Percentiles rank a stretch among this genome's conserved stretches.
Conservation (phyloP, 768 basidiomycete species). For the Russula foetens region DNA sequence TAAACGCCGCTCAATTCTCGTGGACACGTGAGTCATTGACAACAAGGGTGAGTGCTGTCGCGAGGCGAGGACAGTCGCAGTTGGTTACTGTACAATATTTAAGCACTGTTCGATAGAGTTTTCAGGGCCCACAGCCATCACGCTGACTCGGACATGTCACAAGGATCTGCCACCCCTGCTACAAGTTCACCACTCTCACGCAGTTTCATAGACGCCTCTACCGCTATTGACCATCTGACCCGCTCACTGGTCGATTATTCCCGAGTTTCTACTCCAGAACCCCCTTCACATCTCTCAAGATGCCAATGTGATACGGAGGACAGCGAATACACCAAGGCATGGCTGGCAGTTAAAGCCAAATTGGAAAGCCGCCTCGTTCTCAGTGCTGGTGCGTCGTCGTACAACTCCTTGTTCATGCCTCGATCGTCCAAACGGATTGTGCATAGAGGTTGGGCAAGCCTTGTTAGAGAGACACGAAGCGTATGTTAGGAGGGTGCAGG, state of each 20-base stretch:
- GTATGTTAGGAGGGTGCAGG: slow-evolving; percentile 68
- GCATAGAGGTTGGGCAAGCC: slow-evolving; percentile 81
- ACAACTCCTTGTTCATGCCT: neutral
- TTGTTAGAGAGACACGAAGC: slow-evolving; percentile 81
- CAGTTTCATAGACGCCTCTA: slow-evolving; percentile 27
- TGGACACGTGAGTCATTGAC: slow-evolving; percentile 3
- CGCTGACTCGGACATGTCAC: slow-evolving; percentile 3
- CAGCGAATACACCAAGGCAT: slow-evolving; percentile 56
- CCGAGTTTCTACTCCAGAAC: slow-evolving; percentile 66
- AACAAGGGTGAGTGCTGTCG: too few species aligned
- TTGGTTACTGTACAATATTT: too few species aligned
- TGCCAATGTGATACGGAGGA: slow-evolving; percentile 64
- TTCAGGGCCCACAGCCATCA: neutral
- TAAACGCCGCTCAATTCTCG: neutral
- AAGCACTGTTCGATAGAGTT: too few species aligned
- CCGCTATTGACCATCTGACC: slow-evolving; percentile 74
- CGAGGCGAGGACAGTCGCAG: too few species aligned
- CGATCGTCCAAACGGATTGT: neutral
- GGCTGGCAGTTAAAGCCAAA: slow-evolving; percentile 56
- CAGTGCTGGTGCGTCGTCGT: slow-evolving; percentile 71
- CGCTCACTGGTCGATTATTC: slow-evolving; percentile 65
- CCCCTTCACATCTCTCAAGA: slow-evolving; percentile 32
- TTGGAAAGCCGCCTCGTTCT: slow-evolving; percentile 72
- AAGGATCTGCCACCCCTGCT: neutral
- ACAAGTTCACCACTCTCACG: slow-evolving; percentile 27